Evolutionary conservation across 163 green algal species (phyloP).

Genomic region (Prototheca stagnorum): DNA sequence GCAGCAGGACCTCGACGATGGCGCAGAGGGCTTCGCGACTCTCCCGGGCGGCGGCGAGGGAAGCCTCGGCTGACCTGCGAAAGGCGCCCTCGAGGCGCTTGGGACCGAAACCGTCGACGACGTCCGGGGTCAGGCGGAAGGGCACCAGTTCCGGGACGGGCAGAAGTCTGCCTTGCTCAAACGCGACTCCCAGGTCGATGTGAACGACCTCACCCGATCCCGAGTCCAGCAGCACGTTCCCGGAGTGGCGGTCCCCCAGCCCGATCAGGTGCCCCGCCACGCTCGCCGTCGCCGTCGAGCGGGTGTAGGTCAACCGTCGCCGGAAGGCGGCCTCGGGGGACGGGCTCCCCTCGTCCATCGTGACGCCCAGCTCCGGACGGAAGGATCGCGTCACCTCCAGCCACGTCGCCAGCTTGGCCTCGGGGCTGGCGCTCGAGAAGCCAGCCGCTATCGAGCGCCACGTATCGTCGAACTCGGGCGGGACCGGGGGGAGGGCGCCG

Average conservation of each 20-base stretch:
- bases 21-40: conserved; percentile 68
- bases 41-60: conserved; percentile 56
- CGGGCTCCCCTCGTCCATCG: conserved; percentile 77
- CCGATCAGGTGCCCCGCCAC: conserved; percentile 85
- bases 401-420: conserved; percentile 7
- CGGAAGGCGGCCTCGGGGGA: conserved; percentile 53
- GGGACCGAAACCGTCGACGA: conserved; percentile 87
- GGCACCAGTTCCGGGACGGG: conserved; percentile 79
- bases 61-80: conserved; percentile 69
- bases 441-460: not conserved
- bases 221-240: conserved; percentile 82
- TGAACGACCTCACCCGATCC: conserved; percentile 74
- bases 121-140: conserved; percentile 80
- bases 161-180: conserved; percentile 83
- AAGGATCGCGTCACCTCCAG: conserved; percentile 35
- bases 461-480: too few relatives aligned
- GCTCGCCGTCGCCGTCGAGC: conserved; percentile 61
- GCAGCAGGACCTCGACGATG: conserved; percentile 82
- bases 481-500: too few relatives aligned
- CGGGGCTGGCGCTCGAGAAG: not conserved
- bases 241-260: conserved; percentile 75
- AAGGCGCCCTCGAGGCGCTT: conserved; percentile 68
- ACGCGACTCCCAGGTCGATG: conserved; percentile 95
- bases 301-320: conserved; percentile 50
- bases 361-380: conserved; percentile 71